Conservation (phyloP, 306 rosid species). For the Cajanus cajan region DNA sequence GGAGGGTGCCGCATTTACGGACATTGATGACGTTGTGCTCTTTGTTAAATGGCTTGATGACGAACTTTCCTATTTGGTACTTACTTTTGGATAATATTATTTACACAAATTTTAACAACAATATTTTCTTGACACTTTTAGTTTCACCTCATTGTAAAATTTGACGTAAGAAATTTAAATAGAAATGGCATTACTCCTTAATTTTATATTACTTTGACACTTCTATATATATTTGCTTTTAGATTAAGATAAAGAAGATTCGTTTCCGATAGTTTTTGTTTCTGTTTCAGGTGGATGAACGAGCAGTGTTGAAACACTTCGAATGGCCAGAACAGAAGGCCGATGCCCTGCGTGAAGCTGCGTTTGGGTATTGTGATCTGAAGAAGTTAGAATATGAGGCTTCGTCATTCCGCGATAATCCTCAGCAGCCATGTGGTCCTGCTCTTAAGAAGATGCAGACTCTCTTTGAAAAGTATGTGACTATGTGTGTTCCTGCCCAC, state of each 20-base stretch:
- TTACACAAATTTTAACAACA: not conserved
- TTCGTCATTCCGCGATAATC: slow-evolving; percentile 62
- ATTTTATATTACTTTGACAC: not conserved
- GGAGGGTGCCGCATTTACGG: slow-evolving; percentile 74
- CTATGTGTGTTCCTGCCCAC: slow-evolving; percentile 38
- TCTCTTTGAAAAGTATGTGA: slow-evolving; percentile 78
- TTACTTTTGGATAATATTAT: not conserved
- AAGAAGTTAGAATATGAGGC: slow-evolving; percentile 85
- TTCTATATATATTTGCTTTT: not conserved
- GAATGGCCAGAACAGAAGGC: slow-evolving; percentile 97
- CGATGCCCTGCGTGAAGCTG: slow-evolving; percentile 91
- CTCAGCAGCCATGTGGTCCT: slow-evolving; percentile 72
- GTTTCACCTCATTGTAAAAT: not conserved
- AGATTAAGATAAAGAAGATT: not conserved
- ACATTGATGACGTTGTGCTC: slow-evolving; percentile 78
- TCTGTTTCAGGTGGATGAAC: slow-evolving; percentile 70
- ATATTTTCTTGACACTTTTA: too few species aligned
- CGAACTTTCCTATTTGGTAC: slow-evolving; percentile 86
- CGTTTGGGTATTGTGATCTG: slow-evolving; percentile 81
- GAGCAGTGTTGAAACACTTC: slow-evolving; percentile 92
- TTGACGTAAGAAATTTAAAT: not conserved
- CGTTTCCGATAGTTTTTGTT: not conserved
- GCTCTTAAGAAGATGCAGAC: slow-evolving; percentile 91
- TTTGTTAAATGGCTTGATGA: slow-evolving; percentile 97
- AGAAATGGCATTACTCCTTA: not conserved